Base-by-base conservation (phyloP, 257 asterid species). In the Fraxinus cuspidata region DNA sequence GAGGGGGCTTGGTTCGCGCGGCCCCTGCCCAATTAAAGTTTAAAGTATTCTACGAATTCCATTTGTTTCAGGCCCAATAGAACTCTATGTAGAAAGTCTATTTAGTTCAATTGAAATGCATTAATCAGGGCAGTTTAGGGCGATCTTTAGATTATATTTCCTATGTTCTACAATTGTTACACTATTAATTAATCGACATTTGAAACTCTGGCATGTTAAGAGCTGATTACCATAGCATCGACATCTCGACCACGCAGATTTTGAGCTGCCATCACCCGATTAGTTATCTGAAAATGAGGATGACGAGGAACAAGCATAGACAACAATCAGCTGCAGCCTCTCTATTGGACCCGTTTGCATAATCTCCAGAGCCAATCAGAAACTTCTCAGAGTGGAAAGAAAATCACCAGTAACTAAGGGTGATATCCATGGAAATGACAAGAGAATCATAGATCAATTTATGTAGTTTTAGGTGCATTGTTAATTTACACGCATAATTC, bases 191-290 rank as follows among this genome's bases (percentile, higher is more conserved):
- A 0, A 31, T 31, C 5, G 34, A 31, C 34, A 31, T 31, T 89
- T 47, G 91, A 87, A 79, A 90, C 90, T 25, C 69, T 85, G 74
- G 90, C 91, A 40, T 89, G 91, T 73, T 84, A 1, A 88, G 93
- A 19, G 86, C 78, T 49, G 58, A 81, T 34, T 84, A 71, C 56
- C 72, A 25, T 2, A 83, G 84, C 53, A 70, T 67, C 74, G 32
- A 1, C 82, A 67, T 72, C 77, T 82, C 82, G 87, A 82, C 49
- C 38, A 5, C 10, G 71, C 70, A 76, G 83, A 88, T 0, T 44
- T 80, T 0, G 85, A 81, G 28, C 19, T 78, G 31, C 67, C 67
- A 16, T 86, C 88, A 21, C 44, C 74, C 1, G 58, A 85, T 79
- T 74, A 85, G 70, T 44, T 87, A 73, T 84, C 84, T 3, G 67